Percentiles rank a stretch among this genome's conserved stretches.
Conservation (phyloP, 257 asterid species). For the Vinca minor region DNA sequence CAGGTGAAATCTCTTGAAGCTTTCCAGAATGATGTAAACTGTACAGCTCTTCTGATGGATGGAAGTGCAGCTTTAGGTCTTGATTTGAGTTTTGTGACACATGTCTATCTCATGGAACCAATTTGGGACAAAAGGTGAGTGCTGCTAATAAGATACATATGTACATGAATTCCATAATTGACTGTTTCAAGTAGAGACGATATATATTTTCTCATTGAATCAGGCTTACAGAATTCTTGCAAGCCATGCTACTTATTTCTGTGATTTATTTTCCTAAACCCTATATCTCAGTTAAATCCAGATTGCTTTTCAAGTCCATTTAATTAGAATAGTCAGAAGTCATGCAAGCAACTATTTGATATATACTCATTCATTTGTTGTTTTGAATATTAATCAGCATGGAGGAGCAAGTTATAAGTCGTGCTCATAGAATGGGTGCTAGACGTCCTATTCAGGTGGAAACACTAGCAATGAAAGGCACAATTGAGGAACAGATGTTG, state of each 20-base stretch:
- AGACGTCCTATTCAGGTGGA: conserved; percentile 81
- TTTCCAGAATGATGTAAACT: conserved; percentile 78
- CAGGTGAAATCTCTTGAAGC: conserved; percentile 78
- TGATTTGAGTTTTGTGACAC: conserved; percentile 91
- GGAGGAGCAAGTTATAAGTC: conserved; percentile 99
- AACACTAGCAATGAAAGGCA: conserved; percentile 86
- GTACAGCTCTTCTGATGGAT: conserved; percentile 97
- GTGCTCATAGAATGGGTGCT: conserved; percentile 99
- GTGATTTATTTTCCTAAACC: neutral
- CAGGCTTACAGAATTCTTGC: neutral
- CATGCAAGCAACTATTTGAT: neutral
- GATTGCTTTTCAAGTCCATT: neutral
- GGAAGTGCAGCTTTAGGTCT: conserved; percentile 99
- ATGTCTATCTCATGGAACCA: conserved; percentile 95
- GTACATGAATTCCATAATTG: neutral
- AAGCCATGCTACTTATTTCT: neutral
- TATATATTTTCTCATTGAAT: neutral
- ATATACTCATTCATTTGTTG: conserved; percentile 19
- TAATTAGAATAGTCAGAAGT: neutral
- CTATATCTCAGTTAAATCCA: neutral
- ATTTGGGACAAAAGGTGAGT: conserved; percentile 96
- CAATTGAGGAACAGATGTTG: conserved; percentile 95
- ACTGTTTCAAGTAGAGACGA: neutral
- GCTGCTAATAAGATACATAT: neutral
- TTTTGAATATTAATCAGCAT: conserved; percentile 45